These are phyloP conservation scores for Draba incana DNA, from an alignment of 345 rosid species.

Conservation along the genomic window DNA sequence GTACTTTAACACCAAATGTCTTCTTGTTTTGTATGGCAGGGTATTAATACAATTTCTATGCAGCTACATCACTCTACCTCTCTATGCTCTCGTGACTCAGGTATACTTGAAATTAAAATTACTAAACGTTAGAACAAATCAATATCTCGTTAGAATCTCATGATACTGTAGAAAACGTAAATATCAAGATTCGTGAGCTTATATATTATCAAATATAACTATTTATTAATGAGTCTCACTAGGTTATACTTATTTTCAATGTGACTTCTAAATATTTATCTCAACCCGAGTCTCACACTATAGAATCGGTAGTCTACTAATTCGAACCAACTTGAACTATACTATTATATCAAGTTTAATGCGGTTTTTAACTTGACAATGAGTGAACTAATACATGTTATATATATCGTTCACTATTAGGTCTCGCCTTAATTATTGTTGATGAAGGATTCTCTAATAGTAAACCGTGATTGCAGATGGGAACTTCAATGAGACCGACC, in stretches of 20 bases:
- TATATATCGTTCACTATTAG: neutral
- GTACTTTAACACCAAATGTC: neutral
- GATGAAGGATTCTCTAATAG: slow-evolving; percentile 1
- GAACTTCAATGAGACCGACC: slow-evolving; percentile 83
- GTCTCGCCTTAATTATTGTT: neutral
- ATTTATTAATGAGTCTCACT: too few relatives aligned
- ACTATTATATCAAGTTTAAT: neutral
- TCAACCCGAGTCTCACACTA: neutral
- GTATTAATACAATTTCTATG: slow-evolving; percentile 74
- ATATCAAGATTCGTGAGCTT: neutral
- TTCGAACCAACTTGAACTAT: too few relatives aligned
- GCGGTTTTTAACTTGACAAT: neutral
- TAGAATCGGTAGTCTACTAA: too few relatives aligned
- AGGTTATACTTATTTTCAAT: too few relatives aligned
- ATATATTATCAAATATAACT: neutral
- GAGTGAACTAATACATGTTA: neutral
- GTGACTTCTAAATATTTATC: neutral
- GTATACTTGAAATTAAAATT: slow-evolving; percentile 33
- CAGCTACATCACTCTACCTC: slow-evolving; percentile 95
- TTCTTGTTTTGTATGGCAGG: slow-evolving; percentile 48
- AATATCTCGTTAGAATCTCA: neutral
- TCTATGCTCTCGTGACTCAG: slow-evolving; percentile 97
- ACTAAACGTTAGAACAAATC: neutral
- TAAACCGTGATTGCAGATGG: slow-evolving; percentile 64
- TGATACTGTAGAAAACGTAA: neutral